Evolutionary conservation across 345 rosid species (phyloP).

Genomic region (Eucalyptus leucophloia): DNA sequence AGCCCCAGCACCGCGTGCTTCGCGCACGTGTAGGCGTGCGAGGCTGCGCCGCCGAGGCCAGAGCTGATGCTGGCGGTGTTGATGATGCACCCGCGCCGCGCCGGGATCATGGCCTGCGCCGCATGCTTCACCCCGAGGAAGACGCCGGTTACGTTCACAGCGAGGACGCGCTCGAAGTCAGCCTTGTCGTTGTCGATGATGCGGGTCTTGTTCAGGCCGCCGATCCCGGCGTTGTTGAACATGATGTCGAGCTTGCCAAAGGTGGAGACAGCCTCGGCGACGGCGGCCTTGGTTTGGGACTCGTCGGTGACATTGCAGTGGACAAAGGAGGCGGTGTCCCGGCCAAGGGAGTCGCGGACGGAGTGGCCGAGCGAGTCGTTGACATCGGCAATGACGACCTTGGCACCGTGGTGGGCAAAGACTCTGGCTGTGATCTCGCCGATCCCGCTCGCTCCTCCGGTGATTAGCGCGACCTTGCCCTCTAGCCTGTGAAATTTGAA

Average conservation of each 20-base stretch:
- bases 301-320: constrained; percentile 24
- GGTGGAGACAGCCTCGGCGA: constrained; percentile 9
- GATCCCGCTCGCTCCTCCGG: constrained; percentile 20
- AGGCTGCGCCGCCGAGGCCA: not conserved
- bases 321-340: not conserved
- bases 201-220: constrained; percentile 1
- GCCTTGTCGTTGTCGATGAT: constrained; percentile 20
- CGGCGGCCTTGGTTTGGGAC: constrained; percentile 1
- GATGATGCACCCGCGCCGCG: constrained; percentile 18
- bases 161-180: constrained; percentile 25
- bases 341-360: constrained; percentile 1
- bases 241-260: constrained; percentile 29
- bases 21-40: constrained; percentile 31
- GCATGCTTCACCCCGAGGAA: constrained; percentile 36
- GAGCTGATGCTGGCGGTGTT: constrained; percentile 22
- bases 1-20: constrained; percentile 43
- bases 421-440: constrained; percentile 8
- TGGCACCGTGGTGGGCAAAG: constrained; percentile 13
- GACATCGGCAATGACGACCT: constrained; percentile 11
- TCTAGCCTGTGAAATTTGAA: constrained; percentile 5
- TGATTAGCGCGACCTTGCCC: constrained; percentile 20
- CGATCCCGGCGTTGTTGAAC: constrained; percentile 35
- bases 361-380: constrained; percentile 9
- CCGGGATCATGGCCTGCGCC: constrained; percentile 21
- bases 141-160: constrained; percentile 18